Percentiles rank a stretch among this genome's conserved stretches.
Conservation (phyloP, 208 protist species). For the Tritrichomonas foetus region DNA sequence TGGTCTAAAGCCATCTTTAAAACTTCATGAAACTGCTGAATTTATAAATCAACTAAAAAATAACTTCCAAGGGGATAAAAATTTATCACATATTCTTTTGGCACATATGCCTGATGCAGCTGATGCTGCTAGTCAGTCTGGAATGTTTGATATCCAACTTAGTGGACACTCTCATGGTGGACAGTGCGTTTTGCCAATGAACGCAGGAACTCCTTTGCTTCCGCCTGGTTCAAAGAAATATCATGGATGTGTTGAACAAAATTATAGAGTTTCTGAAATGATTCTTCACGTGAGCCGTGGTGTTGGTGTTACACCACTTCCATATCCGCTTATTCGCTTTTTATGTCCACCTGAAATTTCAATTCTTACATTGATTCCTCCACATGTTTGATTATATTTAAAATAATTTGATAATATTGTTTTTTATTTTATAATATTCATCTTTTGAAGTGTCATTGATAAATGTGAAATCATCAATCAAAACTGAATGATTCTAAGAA, state of each 20-base stretch:
- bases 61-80: background rate
- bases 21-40: background rate
- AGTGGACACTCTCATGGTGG: background rate
- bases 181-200: background rate
- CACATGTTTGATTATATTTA: too few relatives aligned
- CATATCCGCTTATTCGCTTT: background rate
- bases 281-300: background rate
- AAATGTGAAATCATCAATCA: too few relatives aligned
- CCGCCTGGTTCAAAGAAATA: background rate
- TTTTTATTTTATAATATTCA: too few relatives aligned
- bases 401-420: too few relatives aligned
- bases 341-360: background rate
- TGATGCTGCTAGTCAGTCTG: background rate
- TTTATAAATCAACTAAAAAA: background rate
- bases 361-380: too few relatives aligned
- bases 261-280: background rate
- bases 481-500: too few relatives aligned
- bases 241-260: background rate
- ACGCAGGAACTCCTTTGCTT: background rate
- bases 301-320: background rate
- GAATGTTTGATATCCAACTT: background rate
- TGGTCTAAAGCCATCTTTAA: background rate
- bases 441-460: too few relatives aligned
- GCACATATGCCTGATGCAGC: background rate
- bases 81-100: background rate